phyloP scores from a whole-genome alignment of 257 asterid genomes.

The Fraxinus americana region DNA sequence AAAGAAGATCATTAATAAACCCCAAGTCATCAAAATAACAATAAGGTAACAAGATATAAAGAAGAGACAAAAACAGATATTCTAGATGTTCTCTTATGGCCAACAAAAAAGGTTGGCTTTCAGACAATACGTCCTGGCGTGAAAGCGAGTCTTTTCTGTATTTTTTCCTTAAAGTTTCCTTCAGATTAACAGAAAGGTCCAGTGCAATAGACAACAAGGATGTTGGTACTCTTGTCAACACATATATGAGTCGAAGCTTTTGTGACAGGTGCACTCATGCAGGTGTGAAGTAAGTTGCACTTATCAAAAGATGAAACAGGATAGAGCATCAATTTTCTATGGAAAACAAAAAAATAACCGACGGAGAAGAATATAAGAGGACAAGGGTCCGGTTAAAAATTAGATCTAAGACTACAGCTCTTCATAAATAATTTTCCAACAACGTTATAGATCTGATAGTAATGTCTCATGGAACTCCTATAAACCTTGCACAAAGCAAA shows the following conservation, averaged over 20 bases:
- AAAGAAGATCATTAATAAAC: constrained; percentile 8
- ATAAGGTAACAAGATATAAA: neutral
- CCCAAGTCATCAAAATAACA: neutral
- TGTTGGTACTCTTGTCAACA: no score
- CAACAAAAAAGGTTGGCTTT: neutral
- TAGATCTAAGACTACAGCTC: neutral
- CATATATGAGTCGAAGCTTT: no score
- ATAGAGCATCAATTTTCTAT: no score
- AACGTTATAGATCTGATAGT: neutral
- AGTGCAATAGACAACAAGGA: no score
- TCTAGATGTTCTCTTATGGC: neutral
- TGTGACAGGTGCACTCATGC: no score
- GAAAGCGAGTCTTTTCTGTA: neutral
- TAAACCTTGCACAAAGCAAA: neutral
- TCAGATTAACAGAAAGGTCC: neutral
- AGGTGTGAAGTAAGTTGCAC: no score
- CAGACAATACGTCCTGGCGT: neutral
- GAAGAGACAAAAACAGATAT: neutral
- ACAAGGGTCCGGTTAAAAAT: no score
- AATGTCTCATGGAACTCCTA: neutral
- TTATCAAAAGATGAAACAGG: no score
- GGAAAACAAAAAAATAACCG: no score
- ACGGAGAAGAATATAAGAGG: no score
- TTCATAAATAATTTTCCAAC: neutral
- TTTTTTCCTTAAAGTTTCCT: neutral